Conservation (phyloP, 768 basidiomycete species). For the Podaxis sp. region DNA sequence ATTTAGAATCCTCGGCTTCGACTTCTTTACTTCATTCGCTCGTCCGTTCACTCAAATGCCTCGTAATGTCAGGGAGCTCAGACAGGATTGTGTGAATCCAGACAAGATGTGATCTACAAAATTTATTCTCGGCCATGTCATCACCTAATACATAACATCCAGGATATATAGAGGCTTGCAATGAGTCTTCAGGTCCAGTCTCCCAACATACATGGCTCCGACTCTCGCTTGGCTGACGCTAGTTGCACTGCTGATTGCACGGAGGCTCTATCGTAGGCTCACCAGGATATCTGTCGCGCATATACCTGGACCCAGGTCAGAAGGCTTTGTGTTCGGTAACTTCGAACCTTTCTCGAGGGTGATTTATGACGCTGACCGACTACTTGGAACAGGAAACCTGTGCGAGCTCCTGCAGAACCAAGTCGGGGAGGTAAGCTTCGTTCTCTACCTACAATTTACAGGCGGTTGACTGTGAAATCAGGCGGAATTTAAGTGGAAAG, state of each 20-base stretch:
- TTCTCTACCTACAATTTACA: constrained; percentile 1
- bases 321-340: constrained; percentile 39
- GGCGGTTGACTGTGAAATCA: constrained; percentile 14
- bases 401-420: constrained; percentile 29
- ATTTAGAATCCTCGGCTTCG: background rate
- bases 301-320: constrained; percentile 33
- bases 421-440: constrained; percentile 29
- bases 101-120: background rate
- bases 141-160: background rate
- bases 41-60: background rate
- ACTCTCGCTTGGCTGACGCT: constrained; percentile 9
- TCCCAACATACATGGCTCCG: constrained; percentile 16
- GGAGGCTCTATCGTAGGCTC: constrained; percentile 28
- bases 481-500: constrained; percentile 45
- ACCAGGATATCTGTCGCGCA: constrained; percentile 32
- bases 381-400: constrained; percentile 22
- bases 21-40: background rate
- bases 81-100: background rate
- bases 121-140: background rate
- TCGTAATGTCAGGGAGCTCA: background rate
- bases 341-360: background rate
- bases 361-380: background rate
- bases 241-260: constrained; percentile 18
- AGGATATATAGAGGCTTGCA: constrained; percentile 1
- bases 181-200: background rate